Conservation (phyloP, 495 filamentous ascomycete species). For the Podospora bellae-mahoneyi region DNA sequence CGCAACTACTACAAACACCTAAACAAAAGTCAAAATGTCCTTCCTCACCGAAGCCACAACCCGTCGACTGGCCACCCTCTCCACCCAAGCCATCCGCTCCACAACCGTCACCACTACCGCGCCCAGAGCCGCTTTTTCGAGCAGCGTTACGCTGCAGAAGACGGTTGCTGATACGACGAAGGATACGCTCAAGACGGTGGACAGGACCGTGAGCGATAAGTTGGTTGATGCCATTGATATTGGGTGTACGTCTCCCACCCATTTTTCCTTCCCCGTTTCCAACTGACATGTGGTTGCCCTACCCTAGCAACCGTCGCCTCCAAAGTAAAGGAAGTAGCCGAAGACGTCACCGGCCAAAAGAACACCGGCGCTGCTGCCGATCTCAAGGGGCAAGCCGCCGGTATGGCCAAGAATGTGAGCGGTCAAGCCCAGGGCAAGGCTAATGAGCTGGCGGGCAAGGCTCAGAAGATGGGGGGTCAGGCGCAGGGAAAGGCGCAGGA, state of each 20-base stretch:
- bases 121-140: constrained; percentile 44
- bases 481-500: constrained; percentile 33
- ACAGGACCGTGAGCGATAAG: constrained; percentile 53
- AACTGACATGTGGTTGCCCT: background rate
- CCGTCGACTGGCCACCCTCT: constrained; percentile 37
- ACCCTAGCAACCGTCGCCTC: constrained; percentile 41
- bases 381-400: constrained; percentile 21
- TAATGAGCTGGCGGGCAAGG: constrained; percentile 33
- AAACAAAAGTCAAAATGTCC: constrained; percentile 41
- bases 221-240: constrained; percentile 54
- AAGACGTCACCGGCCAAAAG: constrained; percentile 20
- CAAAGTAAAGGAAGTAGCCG: constrained; percentile 42
- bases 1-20: background rate
- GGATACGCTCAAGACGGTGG: constrained; percentile 49
- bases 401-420: constrained; percentile 29
- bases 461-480: constrained; percentile 31
- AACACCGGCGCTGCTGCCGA: constrained; percentile 19
- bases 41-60: constrained; percentile 42
- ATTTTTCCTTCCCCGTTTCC: background rate
- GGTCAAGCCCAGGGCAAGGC: constrained; percentile 36
- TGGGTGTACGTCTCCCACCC: constrained; percentile 39
- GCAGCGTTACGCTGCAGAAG: constrained; percentile 40
- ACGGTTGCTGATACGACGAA: constrained; percentile 46
- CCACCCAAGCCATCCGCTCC: constrained; percentile 27
- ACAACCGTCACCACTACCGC: constrained; percentile 20